Evolutionary conservation across 176 grass and related monocot species (phyloP).

Genomic region (Rhynchospora tenuis): DNA sequence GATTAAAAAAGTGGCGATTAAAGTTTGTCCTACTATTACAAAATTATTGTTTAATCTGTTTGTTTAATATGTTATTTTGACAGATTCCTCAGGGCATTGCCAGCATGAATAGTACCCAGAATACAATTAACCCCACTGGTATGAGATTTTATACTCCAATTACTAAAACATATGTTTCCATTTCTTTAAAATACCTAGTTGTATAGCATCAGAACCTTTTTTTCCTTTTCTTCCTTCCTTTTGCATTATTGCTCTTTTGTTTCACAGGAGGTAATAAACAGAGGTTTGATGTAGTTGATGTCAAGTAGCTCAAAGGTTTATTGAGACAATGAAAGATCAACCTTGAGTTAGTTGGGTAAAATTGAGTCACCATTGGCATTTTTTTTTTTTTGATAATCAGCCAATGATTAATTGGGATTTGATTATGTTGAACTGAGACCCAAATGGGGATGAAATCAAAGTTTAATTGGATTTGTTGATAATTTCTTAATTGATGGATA

Average conservation of each 20-base stretch:
- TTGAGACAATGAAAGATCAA: background rate
- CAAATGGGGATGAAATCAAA: background rate
- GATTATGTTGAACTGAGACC: background rate
- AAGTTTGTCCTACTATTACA: background rate
- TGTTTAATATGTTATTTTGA: background rate
- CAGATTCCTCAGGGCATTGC: background rate
- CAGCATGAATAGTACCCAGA: background rate
- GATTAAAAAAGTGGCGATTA: background rate
- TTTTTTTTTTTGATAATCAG: background rate
- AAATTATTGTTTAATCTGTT: background rate
- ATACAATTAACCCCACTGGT: background rate
- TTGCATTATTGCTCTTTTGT: background rate
- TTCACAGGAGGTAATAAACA: too few species aligned
- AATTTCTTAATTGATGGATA: background rate
- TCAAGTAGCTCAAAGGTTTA: background rate
- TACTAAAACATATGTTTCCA: background rate
- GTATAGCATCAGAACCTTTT: background rate
- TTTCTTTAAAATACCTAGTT: background rate
- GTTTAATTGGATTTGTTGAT: background rate
- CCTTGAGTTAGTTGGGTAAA: background rate
- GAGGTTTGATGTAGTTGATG: background rate
- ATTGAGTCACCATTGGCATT: background rate
- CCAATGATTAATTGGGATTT: background rate
- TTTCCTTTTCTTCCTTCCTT: background rate
- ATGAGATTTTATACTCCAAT: background rate